Base-by-base conservation (phyloP, 164 flowering plant genomes). In the Macadamia integrifolia region DNA sequence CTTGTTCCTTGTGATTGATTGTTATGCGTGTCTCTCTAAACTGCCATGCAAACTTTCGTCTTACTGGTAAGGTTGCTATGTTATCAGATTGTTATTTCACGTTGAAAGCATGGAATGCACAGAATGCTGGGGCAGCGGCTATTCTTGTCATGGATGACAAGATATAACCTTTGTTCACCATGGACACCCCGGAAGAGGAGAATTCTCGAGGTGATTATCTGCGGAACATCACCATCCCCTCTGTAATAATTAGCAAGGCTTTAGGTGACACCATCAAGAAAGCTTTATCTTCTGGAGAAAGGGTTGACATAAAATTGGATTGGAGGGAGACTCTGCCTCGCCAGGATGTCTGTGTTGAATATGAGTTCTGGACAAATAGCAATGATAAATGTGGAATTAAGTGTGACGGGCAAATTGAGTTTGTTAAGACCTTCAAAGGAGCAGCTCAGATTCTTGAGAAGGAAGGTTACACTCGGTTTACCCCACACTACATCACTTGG, bases 261-360 rank as follows among this genome's bases (percentile, higher is more conserved):
- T 73, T 86, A 23, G 93, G 91, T 23, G 91, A 84, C 61, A 77
- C 69, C 40, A 80, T 88, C 30, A 88, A 86, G 76, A 81, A 79
- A 56, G 81, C 84, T 55, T 53, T 88, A 49, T 58, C 83, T 4
- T 65, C 69, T 29, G 84, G 82, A 42, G 84, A 83, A 12, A 81
- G 81, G 83, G 86, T 88, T 17, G 85, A 75, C 68, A 73, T 88
- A 43, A 86, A 76, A 65, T 88, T 88, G 53, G 91, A 86, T 72
- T 88, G 93, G 93, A 86, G 80, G 50, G 93, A 88, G 72, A 71
- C 93, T 63, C 85, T 88, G 63, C 90, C 93, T 30, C 93, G 86
- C 71, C 93, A 91, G 3, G 93, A 88, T 73, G 93, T 86, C 62
- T 80, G 93, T 28, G 93, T 88, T 58, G 93, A 88, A 79, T 88